Conservation (phyloP, 176 grass and related monocot genomes). For the Panicum miliaceum region DNA sequence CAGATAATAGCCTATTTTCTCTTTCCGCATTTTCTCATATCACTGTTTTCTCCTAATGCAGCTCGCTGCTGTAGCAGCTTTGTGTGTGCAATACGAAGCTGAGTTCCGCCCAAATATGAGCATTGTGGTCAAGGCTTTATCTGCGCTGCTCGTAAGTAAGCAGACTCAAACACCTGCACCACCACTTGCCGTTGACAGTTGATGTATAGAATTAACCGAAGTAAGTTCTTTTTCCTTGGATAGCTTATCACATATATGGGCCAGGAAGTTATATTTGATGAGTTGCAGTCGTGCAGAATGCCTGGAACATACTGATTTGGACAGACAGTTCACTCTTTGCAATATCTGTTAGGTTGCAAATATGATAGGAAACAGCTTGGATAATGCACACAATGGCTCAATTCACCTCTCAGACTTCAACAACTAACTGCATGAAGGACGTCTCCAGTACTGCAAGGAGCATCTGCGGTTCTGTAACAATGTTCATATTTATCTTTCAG, state of each 20-base stretch:
- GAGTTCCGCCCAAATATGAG: constrained; percentile 91
- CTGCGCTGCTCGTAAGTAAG: constrained; percentile 66
- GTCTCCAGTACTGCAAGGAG: neutral
- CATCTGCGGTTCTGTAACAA: neutral
- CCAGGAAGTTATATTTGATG: neutral
- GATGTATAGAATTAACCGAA: constrained; percentile 35
- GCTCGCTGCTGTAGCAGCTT: constrained; percentile 82
- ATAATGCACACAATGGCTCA: constrained; percentile 1
- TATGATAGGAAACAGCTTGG: constrained; percentile 13
- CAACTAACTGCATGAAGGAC: neutral
- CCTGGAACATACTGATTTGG: neutral
- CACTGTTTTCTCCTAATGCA: constrained; percentile 22
- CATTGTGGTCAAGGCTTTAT: constrained; percentile 90
- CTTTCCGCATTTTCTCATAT: neutral
- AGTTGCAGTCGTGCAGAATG: neutral
- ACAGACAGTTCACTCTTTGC: neutral
- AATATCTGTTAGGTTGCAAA: neutral
- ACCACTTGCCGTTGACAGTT: constrained; percentile 40
- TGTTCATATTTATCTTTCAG: neutral
- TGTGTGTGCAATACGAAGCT: constrained; percentile 92
- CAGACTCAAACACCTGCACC: constrained; percentile 34
- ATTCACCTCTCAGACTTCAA: neutral
- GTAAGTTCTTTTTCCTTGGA: neutral
- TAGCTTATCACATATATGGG: neutral
- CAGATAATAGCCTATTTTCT: neutral